phyloP scores from a whole-genome alignment of 176 grass and related monocot genomes.

The Phyllostachys edulis region DNA sequence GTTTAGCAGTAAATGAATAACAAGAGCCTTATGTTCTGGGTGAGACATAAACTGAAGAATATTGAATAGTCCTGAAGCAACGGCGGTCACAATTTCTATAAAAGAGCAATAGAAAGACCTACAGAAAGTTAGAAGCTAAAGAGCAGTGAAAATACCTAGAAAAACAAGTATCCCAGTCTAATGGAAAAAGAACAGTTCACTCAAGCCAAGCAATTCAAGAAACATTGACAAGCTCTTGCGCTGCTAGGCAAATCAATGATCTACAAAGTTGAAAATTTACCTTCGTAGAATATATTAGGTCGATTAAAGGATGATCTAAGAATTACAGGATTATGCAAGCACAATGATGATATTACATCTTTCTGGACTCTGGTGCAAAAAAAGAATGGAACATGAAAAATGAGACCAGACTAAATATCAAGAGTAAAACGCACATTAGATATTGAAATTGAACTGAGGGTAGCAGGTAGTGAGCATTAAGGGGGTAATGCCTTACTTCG shows the following conservation, averaged over 20 bases:
- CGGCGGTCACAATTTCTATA: not conserved
- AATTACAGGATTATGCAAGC: conserved; percentile 70
- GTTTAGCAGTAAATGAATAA: not conserved
- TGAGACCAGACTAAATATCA: conserved; percentile 5
- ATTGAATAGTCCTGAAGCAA: not conserved
- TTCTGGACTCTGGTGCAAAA: conserved; percentile 60
- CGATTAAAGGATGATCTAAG: conserved; percentile 93
- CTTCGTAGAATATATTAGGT: conserved; percentile 99
- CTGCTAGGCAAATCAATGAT: not conserved
- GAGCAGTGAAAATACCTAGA: not conserved
- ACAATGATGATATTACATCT: conserved; percentile 83
- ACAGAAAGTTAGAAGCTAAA: conserved; percentile 5
- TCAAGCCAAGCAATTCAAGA: not conserved
- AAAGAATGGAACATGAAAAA: not conserved
- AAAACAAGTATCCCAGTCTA: conserved; percentile 8
- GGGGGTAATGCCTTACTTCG: conserved; percentile 52
- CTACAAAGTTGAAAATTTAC: conserved; percentile 26
- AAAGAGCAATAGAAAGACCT: not conserved
- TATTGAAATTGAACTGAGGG: not conserved
- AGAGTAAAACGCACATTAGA: not conserved
- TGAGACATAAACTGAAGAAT: not conserved
- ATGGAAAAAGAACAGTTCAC: not conserved
- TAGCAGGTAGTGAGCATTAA: conserved; percentile 1
- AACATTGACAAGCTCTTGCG: not conserved
- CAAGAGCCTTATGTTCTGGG: conserved; percentile 5